Evolutionary conservation across 1,284 basidiomycete species (phyloP), one percentile per base, ranked within the genome.

Genomic region (Cryptococcus hybrid): DNA sequence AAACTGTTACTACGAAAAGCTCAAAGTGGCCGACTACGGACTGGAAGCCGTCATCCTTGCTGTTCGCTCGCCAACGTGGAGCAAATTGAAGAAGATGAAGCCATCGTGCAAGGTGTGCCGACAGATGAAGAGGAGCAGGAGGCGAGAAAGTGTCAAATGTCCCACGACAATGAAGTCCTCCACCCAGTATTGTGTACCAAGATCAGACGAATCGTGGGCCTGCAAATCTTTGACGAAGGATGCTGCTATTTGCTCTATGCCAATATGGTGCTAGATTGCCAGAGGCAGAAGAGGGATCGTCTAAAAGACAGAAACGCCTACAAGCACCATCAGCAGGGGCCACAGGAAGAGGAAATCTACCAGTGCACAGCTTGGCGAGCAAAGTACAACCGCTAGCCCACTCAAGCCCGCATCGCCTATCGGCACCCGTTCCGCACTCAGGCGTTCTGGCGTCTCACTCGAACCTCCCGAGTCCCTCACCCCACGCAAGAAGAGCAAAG

Each of bases 1-100:
- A 0, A 68, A 69, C 36, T 75, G 73, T 55, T 59, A 47, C 35
- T 73, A 72, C 54, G 62, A 68, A 44, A 71, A 72, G 50, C 56
- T 73, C 2, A 58, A 56, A 3, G 48, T 74, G 3, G 24, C 49
- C 3, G 63, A 64, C 12, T 59, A 63, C 11, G 69, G 62, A 6
- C 44, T 66, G 12, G 51, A 59, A 5, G 68, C 66, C 3, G 57
- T 64, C n/a, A 55, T 75, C 1, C 58, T 75, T 7, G 69, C 65
- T 75, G 72, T 45, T 57, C 69, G 5, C 46, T 71, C 13, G 56
- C 58, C 24, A 63, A 66, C 18, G 18, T 24, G 8, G 61, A 66
- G 37, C 42, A 59, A 12, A 57, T 71, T 24, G 54, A 57, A 40
- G 56, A 64, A 50, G 66, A 68, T 51, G 54, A 54, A 7, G 55